phyloP scores from a whole-genome alignment of 208 protist species.

The Leishmania arabica region DNA sequence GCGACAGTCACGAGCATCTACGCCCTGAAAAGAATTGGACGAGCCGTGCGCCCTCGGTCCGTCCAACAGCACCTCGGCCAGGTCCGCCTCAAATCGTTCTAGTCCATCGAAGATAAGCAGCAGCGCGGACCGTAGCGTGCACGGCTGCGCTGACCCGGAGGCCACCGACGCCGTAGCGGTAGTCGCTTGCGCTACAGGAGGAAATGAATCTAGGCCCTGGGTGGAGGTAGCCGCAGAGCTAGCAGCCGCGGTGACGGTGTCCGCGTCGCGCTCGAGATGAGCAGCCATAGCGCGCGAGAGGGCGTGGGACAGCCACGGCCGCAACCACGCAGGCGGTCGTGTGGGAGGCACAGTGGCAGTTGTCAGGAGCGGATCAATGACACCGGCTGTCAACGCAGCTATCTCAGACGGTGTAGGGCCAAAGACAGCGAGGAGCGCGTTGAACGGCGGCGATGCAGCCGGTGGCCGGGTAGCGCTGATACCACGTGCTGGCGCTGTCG shows the following conservation, averaged over 20 bases:
- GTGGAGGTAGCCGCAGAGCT: background rate
- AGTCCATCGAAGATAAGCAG: slow-evolving; percentile 21
- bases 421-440: slow-evolving; percentile 3
- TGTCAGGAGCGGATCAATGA: background rate
- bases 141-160: background rate
- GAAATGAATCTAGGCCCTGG: background rate
- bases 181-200: background rate
- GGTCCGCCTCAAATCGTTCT: slow-evolving; percentile 13
- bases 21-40: background rate
- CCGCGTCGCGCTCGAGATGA: slow-evolving; percentile 11
- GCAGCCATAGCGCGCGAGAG: slow-evolving; percentile 9
- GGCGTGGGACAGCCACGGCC: slow-evolving; percentile 5
- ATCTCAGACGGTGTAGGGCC: background rate
- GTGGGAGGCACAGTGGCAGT: background rate
- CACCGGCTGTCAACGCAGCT: background rate
- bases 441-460: slow-evolving; percentile 6
- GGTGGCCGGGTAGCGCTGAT: background rate
- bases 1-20: background rate
- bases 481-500: background rate
- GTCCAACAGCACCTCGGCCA: background rate
- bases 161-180: background rate
- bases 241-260: background rate
- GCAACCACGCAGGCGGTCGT: background rate
- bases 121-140: slow-evolving; percentile 15
- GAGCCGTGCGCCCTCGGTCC: background rate